Base-by-base conservation (phyloP, 2,329 filamentous ascomycete species). In the Seiridium unicorne region DNA sequence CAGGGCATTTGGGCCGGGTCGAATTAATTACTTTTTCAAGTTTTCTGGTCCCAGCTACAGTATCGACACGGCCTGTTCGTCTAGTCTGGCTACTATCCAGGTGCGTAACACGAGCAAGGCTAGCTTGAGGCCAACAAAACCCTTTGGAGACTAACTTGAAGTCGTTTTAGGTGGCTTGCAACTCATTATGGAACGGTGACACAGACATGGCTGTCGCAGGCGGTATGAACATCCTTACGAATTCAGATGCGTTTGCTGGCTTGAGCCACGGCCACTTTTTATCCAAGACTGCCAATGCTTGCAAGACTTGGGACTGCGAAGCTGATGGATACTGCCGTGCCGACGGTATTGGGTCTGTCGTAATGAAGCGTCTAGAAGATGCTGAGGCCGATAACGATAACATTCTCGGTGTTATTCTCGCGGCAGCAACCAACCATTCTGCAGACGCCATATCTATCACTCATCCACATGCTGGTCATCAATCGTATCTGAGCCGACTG, bases 51-150 rank as follows among this genome's bases (percentile, higher is more conserved):
- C 89, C 0, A 90, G 86, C 32, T 88, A 86, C 69, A 90, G 84
- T 57, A 81, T 92, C 51, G 90, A 93, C 66, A 92, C 90, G n/a
- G 90, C 90, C 4, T 93, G 90, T 69, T 92, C 89, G 0, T 92
- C 89, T 1, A 89, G 87, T 63, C 80, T 90, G 8, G 88, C 89
- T 3, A 89, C 89, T 0, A 87, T 93, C 51, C 87, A 42, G 38
- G 38, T 42, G 11, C 38, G 38, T 42, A n/a, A n/a, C n/a, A n/a
- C n/a, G n/a, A n/a, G n/a, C n/a, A n/a, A n/a, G 38, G 7, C 6
- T 42, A 42, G 38, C 38, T 42, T 42, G 7, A 11, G 11, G 7
- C 7, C 11, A 42, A 7, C 38, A 42, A 42, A 11, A 42, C 38
- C 6, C 38, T 42, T 11, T 42, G 38, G 11, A 42, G 6, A 42